Evolutionary conservation across 75 land plant species (phyloP).

Genomic region (Pseudotsuga menziesii): DNA sequence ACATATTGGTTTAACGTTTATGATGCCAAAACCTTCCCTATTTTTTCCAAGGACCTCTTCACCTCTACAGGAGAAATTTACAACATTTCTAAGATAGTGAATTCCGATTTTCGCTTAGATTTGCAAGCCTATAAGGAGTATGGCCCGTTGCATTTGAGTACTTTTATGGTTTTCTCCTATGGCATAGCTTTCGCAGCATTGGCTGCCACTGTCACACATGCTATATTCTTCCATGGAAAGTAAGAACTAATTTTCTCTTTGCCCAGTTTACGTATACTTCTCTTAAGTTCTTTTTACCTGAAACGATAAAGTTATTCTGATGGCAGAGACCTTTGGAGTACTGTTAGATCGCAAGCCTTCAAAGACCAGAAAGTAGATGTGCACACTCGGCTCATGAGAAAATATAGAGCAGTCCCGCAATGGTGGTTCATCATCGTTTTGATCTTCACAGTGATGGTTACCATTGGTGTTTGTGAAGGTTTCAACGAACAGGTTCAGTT

Average conservation of each 20-base stretch:
- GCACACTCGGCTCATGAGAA: slow-evolving; percentile 25
- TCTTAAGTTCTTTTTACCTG: no score
- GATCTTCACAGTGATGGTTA: neutral
- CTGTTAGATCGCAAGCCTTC: slow-evolving; percentile 9
- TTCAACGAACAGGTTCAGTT: slow-evolving; percentile 21
- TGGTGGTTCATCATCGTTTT: slow-evolving; percentile 24
- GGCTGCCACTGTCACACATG: slow-evolving; percentile 32
- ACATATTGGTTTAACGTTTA: slow-evolving; percentile 24
- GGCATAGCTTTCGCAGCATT: slow-evolving; percentile 29
- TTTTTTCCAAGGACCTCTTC: slow-evolving; percentile 24
- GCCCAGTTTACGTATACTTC: neutral
- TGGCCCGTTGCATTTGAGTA: slow-evolving; percentile 18
- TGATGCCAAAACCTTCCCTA: slow-evolving; percentile 30
- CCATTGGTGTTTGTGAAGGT: slow-evolving; percentile 18
- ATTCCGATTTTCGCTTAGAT: slow-evolving; percentile 13
- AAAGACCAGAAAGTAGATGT: slow-evolving; percentile 14
- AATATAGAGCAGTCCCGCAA: slow-evolving; percentile 17
- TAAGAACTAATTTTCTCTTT: neutral
- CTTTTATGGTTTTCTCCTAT: slow-evolving; percentile 28
- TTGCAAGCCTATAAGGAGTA: slow-evolving; percentile 12
- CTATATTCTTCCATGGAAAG: slow-evolving; percentile 32
- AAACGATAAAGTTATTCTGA: no score
- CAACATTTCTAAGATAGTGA: slow-evolving; percentile 14
- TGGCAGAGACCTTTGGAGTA: slow-evolving; percentile 24
- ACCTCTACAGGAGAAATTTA: slow-evolving; percentile 11